Conservation (phyloP, 2,329 filamentous ascomycete genomes). For the Hymenoscyphus salicellus region DNA sequence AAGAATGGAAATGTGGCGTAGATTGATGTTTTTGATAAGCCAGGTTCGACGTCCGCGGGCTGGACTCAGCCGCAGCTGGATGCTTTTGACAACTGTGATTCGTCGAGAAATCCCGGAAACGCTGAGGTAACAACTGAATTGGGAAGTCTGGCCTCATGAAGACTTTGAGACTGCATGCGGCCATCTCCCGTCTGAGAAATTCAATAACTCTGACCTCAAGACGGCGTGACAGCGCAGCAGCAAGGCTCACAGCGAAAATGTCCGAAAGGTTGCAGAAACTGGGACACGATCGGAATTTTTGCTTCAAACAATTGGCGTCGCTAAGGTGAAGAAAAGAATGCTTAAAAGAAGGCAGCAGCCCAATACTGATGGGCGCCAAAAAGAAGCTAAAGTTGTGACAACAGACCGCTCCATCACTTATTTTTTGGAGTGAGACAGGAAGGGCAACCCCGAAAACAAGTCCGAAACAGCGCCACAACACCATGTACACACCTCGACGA, state of each 20-base stretch:
- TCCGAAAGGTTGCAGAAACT: not conserved
- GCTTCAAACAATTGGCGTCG: not conserved
- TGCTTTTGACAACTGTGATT: not conserved
- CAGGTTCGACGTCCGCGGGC: not conserved
- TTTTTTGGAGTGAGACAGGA: not conserved
- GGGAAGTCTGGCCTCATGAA: not conserved
- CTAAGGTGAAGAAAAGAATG: not conserved
- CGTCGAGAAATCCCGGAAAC: not conserved
- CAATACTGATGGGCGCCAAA: too few species aligned
- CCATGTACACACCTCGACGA: not conserved
- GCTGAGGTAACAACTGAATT: not conserved
- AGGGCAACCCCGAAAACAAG: not conserved
- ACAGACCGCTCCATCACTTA: not conserved
- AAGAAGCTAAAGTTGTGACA: not conserved
- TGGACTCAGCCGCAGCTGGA: constrained; percentile 13
- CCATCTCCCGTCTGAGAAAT: not conserved
- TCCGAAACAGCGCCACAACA: not conserved
- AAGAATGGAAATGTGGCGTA: constrained; percentile 6
- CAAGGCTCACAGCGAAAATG: not conserved
- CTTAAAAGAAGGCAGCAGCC: not conserved
- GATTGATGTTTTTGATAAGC: not conserved
- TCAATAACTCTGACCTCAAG: not conserved
- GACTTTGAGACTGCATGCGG: not conserved
- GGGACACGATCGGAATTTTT: not conserved
- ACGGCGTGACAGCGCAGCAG: not conserved